phyloP scores from a whole-genome alignment of 768 basidiomycete species.

The Leccinum subtestaceum region DNA sequence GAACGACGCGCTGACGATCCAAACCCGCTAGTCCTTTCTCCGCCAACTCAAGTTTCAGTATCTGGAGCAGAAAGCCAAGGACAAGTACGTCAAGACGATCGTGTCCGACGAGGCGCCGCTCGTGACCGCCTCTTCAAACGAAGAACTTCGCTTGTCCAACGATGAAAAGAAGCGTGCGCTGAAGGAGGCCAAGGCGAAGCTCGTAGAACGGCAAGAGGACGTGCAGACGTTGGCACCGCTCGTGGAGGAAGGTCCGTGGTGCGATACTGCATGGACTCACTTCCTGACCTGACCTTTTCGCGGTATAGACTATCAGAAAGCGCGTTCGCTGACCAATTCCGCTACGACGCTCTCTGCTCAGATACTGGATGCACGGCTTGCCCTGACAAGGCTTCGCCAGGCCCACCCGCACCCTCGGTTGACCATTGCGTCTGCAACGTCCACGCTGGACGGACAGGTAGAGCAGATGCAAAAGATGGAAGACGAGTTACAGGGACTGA shows the following conservation, averaged over 20 bases:
- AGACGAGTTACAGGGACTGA: conserved; percentile 57
- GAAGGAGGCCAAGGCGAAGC: conserved; percentile 59
- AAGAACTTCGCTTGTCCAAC: conserved; percentile 56
- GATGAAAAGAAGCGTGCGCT: conserved; percentile 68
- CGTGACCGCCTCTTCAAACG: conserved; percentile 78
- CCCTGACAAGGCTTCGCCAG: conserved; percentile 76
- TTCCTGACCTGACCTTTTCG: background rate
- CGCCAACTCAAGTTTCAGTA: conserved; percentile 87
- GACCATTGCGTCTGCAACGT: conserved; percentile 71
- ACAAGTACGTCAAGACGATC: conserved; percentile 83
- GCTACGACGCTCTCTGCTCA: conserved; percentile 64
- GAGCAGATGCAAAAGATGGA: conserved; percentile 74
- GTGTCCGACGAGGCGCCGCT: conserved; percentile 83
- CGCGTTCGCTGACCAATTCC: conserved; percentile 49
- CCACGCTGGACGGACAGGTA: conserved; percentile 74
- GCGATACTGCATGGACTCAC: background rate
- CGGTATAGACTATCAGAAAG: conserved; percentile 55
- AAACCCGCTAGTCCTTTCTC: conserved; percentile 54
- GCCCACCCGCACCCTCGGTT: conserved; percentile 77
- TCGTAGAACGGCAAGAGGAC: conserved; percentile 61
- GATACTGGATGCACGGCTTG: conserved; percentile 80
- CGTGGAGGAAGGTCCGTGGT: conserved; percentile 61
- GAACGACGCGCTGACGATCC: conserved; percentile 3
- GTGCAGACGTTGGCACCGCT: conserved; percentile 61
- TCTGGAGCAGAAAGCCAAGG: conserved; percentile 87